Conservation (phyloP, 768 basidiomycete species). For the Leccinellum luteum region DNA sequence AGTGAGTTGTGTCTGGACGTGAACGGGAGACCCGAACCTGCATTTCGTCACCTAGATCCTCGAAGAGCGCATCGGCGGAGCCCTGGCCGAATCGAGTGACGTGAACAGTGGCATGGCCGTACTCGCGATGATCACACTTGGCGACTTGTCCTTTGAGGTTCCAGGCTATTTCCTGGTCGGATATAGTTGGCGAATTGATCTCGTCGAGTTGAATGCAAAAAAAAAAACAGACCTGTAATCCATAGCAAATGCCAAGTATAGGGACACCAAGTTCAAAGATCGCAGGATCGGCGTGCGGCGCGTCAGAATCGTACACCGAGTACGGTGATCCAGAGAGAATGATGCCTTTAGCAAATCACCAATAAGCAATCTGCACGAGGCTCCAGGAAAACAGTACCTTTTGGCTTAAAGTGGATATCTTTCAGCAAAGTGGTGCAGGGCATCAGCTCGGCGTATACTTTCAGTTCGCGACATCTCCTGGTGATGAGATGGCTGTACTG, state of each 20-base stretch:
- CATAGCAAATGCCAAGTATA: constrained; percentile 96
- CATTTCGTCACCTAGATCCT: constrained; percentile 84
- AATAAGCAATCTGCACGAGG: not conserved
- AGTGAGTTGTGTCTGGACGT: not conserved
- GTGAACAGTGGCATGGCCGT: constrained; percentile 84
- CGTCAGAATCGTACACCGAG: constrained; percentile 91
- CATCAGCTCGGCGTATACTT: constrained; percentile 96
- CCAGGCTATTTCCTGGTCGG: constrained; percentile 88
- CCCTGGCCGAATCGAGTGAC: constrained; percentile 60
- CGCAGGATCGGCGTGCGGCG: constrained; percentile 91
- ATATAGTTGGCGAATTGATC: not conserved
- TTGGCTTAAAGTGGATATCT: constrained; percentile 90
- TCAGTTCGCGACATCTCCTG: constrained; percentile 93
- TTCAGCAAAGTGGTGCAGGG: constrained; percentile 91
- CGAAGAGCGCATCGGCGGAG: constrained; percentile 74
- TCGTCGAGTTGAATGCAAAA: not conserved
- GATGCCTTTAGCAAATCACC: constrained; percentile 54
- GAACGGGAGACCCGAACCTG: constrained; percentile 50
- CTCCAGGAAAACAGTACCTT: constrained; percentile 51
- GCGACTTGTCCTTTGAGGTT: constrained; percentile 80
- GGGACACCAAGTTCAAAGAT: constrained; percentile 88
- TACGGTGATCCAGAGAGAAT: constrained; percentile 98
- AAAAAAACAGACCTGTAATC: constrained; percentile 68
- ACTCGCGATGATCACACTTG: constrained; percentile 89
- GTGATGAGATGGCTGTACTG: constrained; percentile 98